A percentile compares a stretch with the other conserved stretches of the same genome.
Evolutionary conservation across 2,329 filamentous ascomycete genomes (phyloP).

Genomic region (Lachnellula hyalina): DNA sequence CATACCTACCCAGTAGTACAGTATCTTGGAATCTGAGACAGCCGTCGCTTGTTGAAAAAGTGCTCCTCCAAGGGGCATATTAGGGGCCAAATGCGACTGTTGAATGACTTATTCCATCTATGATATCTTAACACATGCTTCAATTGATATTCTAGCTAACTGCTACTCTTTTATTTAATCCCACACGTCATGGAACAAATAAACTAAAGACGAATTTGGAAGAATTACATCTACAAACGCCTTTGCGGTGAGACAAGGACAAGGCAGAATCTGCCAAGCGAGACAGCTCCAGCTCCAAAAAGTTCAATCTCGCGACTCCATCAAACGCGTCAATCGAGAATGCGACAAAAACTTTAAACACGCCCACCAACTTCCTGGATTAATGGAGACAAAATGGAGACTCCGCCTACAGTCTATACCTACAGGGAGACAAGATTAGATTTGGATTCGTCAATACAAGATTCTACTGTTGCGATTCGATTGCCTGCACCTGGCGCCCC

Average conservation of each 20-base stretch:
- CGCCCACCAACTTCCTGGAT: slow-evolving; percentile 15
- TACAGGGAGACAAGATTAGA: slow-evolving; percentile 86
- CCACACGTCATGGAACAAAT: background rate
- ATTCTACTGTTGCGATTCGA: slow-evolving; percentile 65
- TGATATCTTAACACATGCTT: too few species aligned
- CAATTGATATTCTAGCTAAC: too few species aligned
- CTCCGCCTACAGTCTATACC: slow-evolving; percentile 57
- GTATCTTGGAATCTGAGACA: too few species aligned
- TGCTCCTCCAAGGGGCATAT: too few species aligned
- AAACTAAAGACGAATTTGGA: background rate
- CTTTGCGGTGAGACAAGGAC: background rate
- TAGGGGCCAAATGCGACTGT: too few species aligned
- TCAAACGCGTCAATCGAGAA: slow-evolving; percentile 17
- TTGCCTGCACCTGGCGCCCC: slow-evolving; percentile 50
- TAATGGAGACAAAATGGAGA: slow-evolving; percentile 66
- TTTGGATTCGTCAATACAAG: slow-evolving; percentile 65
- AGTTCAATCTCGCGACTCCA: background rate
- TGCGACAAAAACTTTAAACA: slow-evolving; percentile 17
- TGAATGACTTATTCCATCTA: too few species aligned
- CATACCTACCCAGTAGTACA: too few species aligned
- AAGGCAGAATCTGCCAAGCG: background rate
- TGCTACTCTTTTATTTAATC: too few species aligned
- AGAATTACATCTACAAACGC: too few species aligned
- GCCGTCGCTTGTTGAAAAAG: too few species aligned
- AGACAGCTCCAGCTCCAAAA: background rate